Evolutionary conservation across 495 filamentous ascomycete species (phyloP).

Genomic region (Polyplosphaeria fusca): DNA sequence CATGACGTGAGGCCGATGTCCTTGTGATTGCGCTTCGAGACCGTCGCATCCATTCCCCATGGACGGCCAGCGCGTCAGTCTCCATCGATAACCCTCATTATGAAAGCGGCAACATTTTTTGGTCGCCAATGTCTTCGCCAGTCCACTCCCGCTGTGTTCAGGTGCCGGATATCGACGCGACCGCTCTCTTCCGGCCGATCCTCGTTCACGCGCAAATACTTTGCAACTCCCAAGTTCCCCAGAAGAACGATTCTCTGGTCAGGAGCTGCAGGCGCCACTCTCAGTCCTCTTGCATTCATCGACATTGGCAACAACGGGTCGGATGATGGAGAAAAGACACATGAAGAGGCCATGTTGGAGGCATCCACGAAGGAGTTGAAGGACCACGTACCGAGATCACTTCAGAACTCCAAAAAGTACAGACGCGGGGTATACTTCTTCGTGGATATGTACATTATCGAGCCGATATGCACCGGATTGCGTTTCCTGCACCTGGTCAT

Average conservation of each 20-base stretch:
- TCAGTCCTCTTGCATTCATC: conserved; percentile 69
- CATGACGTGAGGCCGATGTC: conserved; percentile 15
- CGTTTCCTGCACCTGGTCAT: conserved; percentile 78
- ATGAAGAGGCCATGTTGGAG: conserved; percentile 81
- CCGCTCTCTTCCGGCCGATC: conserved; percentile 16
- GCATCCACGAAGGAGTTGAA: conserved; percentile 71
- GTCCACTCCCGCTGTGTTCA: conserved; percentile 35
- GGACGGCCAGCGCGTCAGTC: conserved; percentile 6
- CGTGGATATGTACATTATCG: conserved; percentile 69
- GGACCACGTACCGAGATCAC: conserved; percentile 59
- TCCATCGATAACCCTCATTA: conserved; percentile 28
- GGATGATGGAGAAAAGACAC: conserved; percentile 58
- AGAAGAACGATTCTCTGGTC: conserved; percentile 44
- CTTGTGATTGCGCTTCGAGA: background rate
- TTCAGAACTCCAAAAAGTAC: conserved; percentile 54
- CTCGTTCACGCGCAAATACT: conserved; percentile 9
- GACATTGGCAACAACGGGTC: conserved; percentile 56
- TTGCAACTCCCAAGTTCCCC: conserved; percentile 23
- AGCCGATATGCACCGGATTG: conserved; percentile 83
- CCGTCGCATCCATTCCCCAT: background rate
- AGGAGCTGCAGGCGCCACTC: conserved; percentile 38
- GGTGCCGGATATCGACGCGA: conserved; percentile 34
- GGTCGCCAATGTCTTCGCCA: conserved; percentile 53
- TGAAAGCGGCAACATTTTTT: conserved; percentile 55
- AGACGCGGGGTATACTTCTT: conserved; percentile 57